These are phyloP conservation scores for Auriculariales sp. DNA, from an alignment of 768 basidiomycete genomes.

Conservation along the genomic window DNA sequence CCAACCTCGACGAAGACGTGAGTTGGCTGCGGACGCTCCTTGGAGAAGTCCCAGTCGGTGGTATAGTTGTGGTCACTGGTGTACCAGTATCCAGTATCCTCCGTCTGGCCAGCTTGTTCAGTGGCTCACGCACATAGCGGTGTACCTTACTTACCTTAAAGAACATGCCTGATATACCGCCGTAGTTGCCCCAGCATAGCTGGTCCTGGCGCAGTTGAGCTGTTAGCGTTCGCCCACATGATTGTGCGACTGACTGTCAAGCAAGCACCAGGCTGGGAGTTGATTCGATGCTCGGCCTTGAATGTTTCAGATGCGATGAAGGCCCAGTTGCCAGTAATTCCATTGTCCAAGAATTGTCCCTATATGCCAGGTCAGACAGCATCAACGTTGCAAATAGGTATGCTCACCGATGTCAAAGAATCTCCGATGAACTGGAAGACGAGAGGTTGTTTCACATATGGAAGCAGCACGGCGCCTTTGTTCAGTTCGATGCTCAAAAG, in stretches of 20 bases:
- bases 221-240: not conserved
- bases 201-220: slow-evolving; percentile 2
- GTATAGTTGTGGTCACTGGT: slow-evolving; percentile 44
- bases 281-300: slow-evolving; percentile 36
- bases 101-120: slow-evolving; percentile 22
- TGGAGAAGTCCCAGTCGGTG: slow-evolving; percentile 40
- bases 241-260: slow-evolving; percentile 20
- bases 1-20: slow-evolving; percentile 46
- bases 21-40: slow-evolving; percentile 31
- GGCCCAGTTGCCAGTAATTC: slow-evolving; percentile 44
- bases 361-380: slow-evolving; percentile 10
- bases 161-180: slow-evolving; percentile 6
- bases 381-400: not conserved
- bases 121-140: not conserved
- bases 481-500: slow-evolving; percentile 33
- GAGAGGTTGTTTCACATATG: slow-evolving; percentile 29
- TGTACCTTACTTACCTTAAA: not conserved
- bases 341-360: slow-evolving; percentile 39
- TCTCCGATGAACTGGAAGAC: slow-evolving; percentile 45
- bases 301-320: slow-evolving; percentile 30
- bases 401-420: slow-evolving; percentile 36
- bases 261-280: slow-evolving; percentile 40
- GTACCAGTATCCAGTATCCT: slow-evolving; percentile 40
- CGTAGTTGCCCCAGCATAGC: slow-evolving; percentile 12
- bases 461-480: slow-evolving; percentile 31